phyloP scores from a whole-genome alignment of 352 stramenopile genomes.

The Globisporangium perplexum region DNA sequence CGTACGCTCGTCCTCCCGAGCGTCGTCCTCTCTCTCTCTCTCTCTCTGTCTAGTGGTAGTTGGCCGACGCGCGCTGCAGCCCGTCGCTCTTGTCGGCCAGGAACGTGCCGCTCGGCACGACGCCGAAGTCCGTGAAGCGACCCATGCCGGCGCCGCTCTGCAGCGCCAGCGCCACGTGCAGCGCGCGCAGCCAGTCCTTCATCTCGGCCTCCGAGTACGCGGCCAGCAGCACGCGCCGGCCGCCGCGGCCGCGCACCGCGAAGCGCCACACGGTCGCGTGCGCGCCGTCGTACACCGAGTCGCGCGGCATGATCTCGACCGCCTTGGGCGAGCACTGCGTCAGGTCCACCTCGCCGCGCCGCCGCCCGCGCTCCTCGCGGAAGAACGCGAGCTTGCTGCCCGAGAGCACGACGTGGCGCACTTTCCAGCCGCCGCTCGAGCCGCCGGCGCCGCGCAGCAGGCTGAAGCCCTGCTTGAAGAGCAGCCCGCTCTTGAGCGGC shows the following conservation, averaged over 20 bases:
- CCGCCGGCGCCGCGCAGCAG: conserved; percentile 16
- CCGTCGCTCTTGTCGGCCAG: conserved; percentile 49
- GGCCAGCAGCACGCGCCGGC: conserved; percentile 57
- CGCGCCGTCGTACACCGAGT: conserved; percentile 72
- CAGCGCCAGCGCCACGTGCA: conserved; percentile 66
- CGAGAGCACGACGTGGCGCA: conserved; percentile 65
- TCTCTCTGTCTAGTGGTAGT: conserved; percentile 19
- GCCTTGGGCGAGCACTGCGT: conserved; percentile 52
- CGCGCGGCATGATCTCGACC: conserved; percentile 78
- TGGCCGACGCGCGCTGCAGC: conserved; percentile 49
- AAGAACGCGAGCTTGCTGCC: conserved; percentile 66
- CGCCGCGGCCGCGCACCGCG: conserved; percentile 51
- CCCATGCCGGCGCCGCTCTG: conserved; percentile 38
- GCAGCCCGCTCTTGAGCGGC: conserved; percentile 61
- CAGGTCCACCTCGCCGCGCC: conserved; percentile 70
- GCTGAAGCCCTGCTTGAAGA: conserved; percentile 74
- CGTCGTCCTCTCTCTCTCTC: conserved; percentile 4
- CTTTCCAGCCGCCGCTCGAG: conserved; percentile 63
- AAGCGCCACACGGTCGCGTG: conserved; percentile 82
- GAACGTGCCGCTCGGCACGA: conserved; percentile 59
- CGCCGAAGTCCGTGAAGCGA: conserved; percentile 58
- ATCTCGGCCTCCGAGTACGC: conserved; percentile 80
- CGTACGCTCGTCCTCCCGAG: neutral
- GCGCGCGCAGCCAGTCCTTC: conserved; percentile 79
- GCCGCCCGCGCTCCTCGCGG: conserved; percentile 59